A percentile compares a stretch with the other conserved stretches of the same genome.
phyloP scores from a whole-genome alignment of 2,329 filamentous ascomycete species.

The Calonectria henricotiae region DNA sequence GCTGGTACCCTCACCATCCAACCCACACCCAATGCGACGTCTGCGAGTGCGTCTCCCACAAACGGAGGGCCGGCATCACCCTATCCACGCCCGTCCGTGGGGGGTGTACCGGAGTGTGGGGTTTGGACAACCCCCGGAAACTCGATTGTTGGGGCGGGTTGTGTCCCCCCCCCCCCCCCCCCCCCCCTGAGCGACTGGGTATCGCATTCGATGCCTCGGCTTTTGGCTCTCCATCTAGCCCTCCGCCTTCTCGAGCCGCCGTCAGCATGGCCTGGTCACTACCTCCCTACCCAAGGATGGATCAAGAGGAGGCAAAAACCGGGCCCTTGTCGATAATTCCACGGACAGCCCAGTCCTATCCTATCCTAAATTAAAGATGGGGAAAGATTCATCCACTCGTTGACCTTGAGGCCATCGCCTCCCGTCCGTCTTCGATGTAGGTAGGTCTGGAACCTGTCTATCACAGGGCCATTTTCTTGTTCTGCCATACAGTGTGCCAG shows the following conservation, averaged over 20 bases:
- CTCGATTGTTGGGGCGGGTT: no score
- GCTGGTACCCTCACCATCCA: no score
- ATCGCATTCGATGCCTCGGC: background rate
- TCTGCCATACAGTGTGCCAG: no score
- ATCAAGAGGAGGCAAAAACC: background rate
- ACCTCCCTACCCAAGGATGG: background rate
- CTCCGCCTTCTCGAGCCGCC: background rate
- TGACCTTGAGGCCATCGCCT: constrained; percentile 5
- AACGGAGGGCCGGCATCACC: no score
- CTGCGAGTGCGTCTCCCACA: no score
- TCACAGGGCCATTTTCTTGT: background rate
- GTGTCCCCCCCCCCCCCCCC: no score
- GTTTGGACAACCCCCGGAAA: no score
- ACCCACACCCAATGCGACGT: no score
- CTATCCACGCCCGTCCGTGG: no score
- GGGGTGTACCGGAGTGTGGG: no score
- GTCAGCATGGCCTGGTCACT: background rate
- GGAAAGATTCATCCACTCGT: constrained; percentile 4
- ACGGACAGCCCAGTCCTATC: background rate
- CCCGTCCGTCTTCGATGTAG: background rate
- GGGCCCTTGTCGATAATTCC: background rate
- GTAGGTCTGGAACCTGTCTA: background rate
- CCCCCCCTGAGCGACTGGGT: background rate
- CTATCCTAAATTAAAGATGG: background rate
- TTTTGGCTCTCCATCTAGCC: background rate